phyloP scores from a whole-genome alignment of 176 grass and related monocot genomes.

The Musa beccarii region DNA sequence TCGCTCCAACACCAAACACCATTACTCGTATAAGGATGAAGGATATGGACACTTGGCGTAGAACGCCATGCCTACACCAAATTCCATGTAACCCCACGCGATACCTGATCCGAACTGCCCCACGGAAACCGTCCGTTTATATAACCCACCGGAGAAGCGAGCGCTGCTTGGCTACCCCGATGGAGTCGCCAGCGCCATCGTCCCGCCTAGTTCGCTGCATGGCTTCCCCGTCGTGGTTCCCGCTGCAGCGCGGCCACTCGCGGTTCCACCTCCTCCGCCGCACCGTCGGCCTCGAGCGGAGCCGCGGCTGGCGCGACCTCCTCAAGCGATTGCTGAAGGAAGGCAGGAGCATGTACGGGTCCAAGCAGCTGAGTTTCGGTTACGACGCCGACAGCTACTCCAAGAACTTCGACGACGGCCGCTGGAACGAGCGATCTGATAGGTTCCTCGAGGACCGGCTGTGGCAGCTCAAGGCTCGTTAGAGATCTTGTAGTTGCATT shows the following conservation, averaged over 20 bases:
- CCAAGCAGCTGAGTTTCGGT: constrained; percentile 48
- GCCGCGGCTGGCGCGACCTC: constrained; percentile 44
- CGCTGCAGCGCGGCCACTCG: constrained; percentile 22
- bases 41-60: too few relatives aligned
- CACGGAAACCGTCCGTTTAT: too few relatives aligned
- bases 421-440: neutral
- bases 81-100: neutral
- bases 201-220: constrained; percentile 34
- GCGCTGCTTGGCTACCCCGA: neutral
- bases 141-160: too few relatives aligned
- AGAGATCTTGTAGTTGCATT: too few relatives aligned
- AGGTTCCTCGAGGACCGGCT: too few relatives aligned
- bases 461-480: too few relatives aligned
- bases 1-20: neutral
- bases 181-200: constrained; percentile 4
- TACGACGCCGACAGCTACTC: constrained; percentile 92
- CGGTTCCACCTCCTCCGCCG: constrained; percentile 50
- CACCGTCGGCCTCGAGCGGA: constrained; percentile 8
- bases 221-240: constrained; percentile 33
- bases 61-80: neutral
- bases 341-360: constrained; percentile 48
- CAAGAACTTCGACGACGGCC: constrained; percentile 90
- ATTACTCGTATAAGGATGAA: neutral
- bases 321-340: constrained; percentile 63
- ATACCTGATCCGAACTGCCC: neutral